phyloP scores from a whole-genome alignment of 192 early-diverging fungal species.

The Coemansia sp. region DNA sequence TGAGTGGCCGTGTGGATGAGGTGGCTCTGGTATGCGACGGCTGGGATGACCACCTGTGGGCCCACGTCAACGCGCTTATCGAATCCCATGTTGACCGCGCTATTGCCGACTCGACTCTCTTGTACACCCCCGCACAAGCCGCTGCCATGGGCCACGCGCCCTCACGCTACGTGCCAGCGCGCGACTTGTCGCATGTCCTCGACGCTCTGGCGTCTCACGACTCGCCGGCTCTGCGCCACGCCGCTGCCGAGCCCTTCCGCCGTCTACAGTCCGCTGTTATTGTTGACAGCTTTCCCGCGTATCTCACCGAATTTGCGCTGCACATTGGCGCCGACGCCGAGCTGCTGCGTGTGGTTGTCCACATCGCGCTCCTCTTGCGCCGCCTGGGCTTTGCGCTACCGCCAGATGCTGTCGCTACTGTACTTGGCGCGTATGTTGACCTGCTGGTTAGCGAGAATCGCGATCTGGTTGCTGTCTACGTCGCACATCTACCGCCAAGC shows the following conservation, averaged over 20 bases:
- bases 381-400: constrained; percentile 55
- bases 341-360: constrained; percentile 69
- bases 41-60: constrained; percentile 92
- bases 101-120: constrained; percentile 11
- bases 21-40: constrained; percentile 72
- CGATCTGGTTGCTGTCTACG: constrained; percentile 59
- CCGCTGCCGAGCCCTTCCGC: constrained; percentile 33
- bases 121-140: constrained; percentile 34
- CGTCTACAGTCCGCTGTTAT: constrained; percentile 33
- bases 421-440: constrained; percentile 59
- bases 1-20: constrained; percentile 71
- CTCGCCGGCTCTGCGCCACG: constrained; percentile 14
- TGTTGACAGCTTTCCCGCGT: constrained; percentile 17
- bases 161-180: constrained; percentile 27
- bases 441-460: constrained; percentile 27
- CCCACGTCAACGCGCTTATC: constrained; percentile 70
- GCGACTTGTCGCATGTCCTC: constrained; percentile 28
- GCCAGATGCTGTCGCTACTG: constrained; percentile 43
- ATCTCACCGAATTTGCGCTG: constrained; percentile 18
- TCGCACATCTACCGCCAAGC: constrained; percentile 45
- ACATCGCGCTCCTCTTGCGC: constrained; percentile 66
- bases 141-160: constrained; percentile 30
- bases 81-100: constrained; percentile 60
- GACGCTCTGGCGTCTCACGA: constrained; percentile 23
- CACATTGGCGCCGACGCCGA: constrained; percentile 15